Percentiles rank a stretch among this genome's conserved stretches.
phyloP scores from a whole-genome alignment of 2,329 filamentous ascomycete species.

The Berkeleyomyces rouxiae region DNA sequence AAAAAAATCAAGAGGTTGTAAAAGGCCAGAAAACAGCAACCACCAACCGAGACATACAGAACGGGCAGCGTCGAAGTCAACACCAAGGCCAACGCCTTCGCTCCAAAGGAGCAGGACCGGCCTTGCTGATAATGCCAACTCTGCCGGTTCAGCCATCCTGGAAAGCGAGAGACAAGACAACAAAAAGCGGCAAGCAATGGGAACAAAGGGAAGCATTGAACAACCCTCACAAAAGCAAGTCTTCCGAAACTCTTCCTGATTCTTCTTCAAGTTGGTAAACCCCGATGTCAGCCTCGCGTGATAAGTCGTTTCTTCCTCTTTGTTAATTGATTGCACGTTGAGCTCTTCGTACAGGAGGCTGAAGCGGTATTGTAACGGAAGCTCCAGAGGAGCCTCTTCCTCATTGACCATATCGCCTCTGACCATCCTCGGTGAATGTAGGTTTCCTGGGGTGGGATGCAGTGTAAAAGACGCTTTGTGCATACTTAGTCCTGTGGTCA shows the following conservation, averaged over 20 bases:
- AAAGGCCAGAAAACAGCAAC: neutral
- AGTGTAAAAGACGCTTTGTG: neutral
- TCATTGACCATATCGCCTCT: neutral
- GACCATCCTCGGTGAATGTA: neutral
- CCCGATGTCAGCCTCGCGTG: neutral
- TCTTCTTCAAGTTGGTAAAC: conserved; percentile 10
- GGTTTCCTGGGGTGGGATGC: neutral
- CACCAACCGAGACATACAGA: neutral
- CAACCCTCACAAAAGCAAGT: neutral
- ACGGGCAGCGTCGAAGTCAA: neutral
- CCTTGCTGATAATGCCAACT: neutral
- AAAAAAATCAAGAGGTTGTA: conserved; percentile 10
- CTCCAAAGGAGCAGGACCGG: no score
- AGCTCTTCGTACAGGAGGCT: neutral
- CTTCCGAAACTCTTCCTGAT: conserved; percentile 8
- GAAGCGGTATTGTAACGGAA: neutral
- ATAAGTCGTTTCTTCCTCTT: neutral
- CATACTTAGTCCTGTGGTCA: neutral
- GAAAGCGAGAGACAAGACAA: neutral
- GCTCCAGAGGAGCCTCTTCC: neutral
- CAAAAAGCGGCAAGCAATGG: neutral
- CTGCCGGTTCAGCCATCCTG: neutral
- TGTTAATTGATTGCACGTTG: neutral
- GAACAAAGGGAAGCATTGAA: neutral
- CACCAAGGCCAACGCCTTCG: neutral